Conservation (phyloP, 1,139 yeast genomes). For the Candida buenavistaensis region DNA sequence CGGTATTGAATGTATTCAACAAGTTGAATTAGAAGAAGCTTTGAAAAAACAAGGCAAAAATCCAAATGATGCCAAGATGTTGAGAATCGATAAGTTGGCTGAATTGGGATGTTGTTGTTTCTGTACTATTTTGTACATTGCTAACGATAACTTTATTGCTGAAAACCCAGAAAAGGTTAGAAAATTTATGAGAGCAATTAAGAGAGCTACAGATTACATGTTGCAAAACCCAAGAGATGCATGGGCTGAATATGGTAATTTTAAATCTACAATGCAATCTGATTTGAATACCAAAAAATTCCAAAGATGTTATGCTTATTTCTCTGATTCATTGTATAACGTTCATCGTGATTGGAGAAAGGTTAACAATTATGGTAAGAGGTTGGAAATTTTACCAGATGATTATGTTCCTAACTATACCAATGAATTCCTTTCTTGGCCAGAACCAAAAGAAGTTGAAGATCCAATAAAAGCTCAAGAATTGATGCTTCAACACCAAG, state of each 20-base stretch:
- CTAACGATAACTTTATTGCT: constrained; percentile 51
- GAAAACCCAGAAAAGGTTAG: constrained; percentile 49
- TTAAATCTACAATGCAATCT: constrained; percentile 49
- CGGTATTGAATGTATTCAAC: constrained; percentile 61
- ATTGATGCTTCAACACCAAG: constrained; percentile 48
- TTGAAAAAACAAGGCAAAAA: constrained; percentile 46
- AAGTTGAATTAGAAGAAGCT: constrained; percentile 57
- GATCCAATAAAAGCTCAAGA: constrained; percentile 51
- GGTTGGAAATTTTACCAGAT: constrained; percentile 51
- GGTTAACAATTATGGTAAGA: constrained; percentile 56
- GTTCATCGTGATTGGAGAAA: constrained; percentile 59
- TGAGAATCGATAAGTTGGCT: constrained; percentile 57
- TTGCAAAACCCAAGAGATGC: constrained; percentile 45
- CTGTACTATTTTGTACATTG: constrained; percentile 57
- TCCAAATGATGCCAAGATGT: constrained; percentile 51
- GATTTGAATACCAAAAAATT: constrained; percentile 46
- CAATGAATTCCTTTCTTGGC: constrained; percentile 52
- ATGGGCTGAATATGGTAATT: constrained; percentile 46
- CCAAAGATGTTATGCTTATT: constrained; percentile 56
- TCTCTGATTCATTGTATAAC: constrained; percentile 52
- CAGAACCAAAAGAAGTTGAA: constrained; percentile 45
- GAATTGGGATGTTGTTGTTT: constrained; percentile 62
- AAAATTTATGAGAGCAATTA: constrained; percentile 47
- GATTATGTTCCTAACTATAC: constrained; percentile 52
- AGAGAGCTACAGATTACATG: constrained; percentile 51